phyloP scores from a whole-genome alignment of 2,329 filamentous ascomycete genomes.

The Colletotrichum sp. region DNA sequence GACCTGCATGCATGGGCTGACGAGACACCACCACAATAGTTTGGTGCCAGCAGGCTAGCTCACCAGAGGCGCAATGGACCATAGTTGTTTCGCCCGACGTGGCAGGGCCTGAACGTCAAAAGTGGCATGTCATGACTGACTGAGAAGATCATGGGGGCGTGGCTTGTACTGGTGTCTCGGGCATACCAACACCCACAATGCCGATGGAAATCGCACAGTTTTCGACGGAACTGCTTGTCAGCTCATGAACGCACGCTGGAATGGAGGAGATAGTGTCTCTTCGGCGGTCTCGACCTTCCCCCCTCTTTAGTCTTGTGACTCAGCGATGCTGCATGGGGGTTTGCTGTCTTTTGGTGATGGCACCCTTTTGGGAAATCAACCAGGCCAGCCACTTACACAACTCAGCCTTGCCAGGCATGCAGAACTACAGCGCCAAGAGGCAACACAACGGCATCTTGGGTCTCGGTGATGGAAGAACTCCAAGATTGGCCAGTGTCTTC shows the following conservation, averaged over 20 bases:
- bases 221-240: not conserved
- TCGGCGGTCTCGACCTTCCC: not conserved
- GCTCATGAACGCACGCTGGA: not conserved
- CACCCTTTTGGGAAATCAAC: not conserved
- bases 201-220: not conserved
- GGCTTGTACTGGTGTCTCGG: not conserved
- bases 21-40: not conserved
- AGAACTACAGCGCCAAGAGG: not conserved
- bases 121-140: not conserved
- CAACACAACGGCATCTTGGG: not conserved
- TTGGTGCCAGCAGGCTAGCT: not conserved
- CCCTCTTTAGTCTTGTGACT: not conserved
- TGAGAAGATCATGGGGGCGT: not conserved
- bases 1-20: constrained; percentile 1
- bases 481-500: not conserved
- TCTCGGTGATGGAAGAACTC: not conserved
- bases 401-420: not conserved
- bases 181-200: not conserved
- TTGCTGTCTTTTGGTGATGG: not conserved
- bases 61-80: not conserved
- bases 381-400: not conserved
- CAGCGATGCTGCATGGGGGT: not conserved
- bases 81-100: not conserved
- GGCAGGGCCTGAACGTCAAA: not conserved
- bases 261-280: not conserved